Conservation (phyloP, 2,329 filamentous ascomycete species). For the Periconia sp. region DNA sequence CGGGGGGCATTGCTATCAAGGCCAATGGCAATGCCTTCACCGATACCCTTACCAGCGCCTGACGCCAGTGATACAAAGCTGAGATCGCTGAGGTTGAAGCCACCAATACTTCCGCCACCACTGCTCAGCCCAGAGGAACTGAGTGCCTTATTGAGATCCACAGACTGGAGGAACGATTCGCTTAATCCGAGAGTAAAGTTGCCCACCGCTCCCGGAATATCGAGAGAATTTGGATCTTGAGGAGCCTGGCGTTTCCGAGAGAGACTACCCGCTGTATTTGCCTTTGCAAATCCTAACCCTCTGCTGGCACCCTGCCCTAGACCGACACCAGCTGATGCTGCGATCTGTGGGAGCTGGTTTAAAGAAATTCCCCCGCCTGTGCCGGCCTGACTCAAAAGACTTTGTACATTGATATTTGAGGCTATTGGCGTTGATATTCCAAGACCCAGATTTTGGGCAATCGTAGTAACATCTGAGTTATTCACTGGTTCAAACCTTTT, state of each 20-base stretch:
- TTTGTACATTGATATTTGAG: slow-evolving; percentile 16
- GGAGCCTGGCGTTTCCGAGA: slow-evolving; percentile 13
- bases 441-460: slow-evolving; percentile 30
- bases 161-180: slow-evolving; percentile 24
- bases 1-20: slow-evolving; percentile 14
- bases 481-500: slow-evolving; percentile 19
- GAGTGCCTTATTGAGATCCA: slow-evolving; percentile 17
- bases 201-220: slow-evolving; percentile 20
- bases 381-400: slow-evolving; percentile 6
- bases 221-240: slow-evolving; percentile 8
- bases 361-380: slow-evolving; percentile 8
- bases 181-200: slow-evolving; percentile 27
- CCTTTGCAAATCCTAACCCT: slow-evolving; percentile 19
- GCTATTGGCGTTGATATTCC: slow-evolving; percentile 27
- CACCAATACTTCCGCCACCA: background rate
- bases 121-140: background rate
- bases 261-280: background rate
- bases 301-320: slow-evolving; percentile 29
- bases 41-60: slow-evolving; percentile 32
- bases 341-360: slow-evolving; percentile 22
- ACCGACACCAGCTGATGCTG: slow-evolving; percentile 27
- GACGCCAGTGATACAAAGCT: slow-evolving; percentile 24
- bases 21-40: slow-evolving; percentile 26
- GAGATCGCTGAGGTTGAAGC: slow-evolving; percentile 12
- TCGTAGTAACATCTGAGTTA: slow-evolving; percentile 15